Conservation (phyloP, 139 green algal species). For the Chlorella sp. region DNA sequence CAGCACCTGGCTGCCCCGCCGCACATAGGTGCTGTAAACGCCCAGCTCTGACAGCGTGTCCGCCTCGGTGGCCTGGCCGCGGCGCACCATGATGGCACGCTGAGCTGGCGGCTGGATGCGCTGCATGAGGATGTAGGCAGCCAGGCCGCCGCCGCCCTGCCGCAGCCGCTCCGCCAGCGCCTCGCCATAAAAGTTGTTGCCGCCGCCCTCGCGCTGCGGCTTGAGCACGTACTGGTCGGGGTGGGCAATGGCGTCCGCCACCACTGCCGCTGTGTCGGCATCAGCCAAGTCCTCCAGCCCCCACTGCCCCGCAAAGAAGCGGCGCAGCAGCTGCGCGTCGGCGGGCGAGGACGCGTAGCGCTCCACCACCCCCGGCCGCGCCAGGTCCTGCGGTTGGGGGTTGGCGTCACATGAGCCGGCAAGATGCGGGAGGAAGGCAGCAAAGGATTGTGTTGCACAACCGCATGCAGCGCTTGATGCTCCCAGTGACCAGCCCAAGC, state of each 20-base stretch:
- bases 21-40: slow-evolving; percentile 83
- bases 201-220: slow-evolving; percentile 93
- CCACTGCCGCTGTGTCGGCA: slow-evolving; percentile 47
- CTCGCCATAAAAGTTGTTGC: slow-evolving; percentile 96
- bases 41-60: slow-evolving; percentile 95
- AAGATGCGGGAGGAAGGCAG: not conserved
- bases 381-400: slow-evolving; percentile 61
- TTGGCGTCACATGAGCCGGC: no score
- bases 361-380: slow-evolving; percentile 69
- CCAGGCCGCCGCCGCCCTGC: slow-evolving; percentile 55
- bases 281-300: slow-evolving; percentile 77
- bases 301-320: slow-evolving; percentile 94
- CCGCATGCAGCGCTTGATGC: no score
- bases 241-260: slow-evolving; percentile 68
- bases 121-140: slow-evolving; percentile 97
- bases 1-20: slow-evolving; percentile 62
- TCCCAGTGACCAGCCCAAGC: no score
- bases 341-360: slow-evolving; percentile 50
- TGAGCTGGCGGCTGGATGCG: slow-evolving; percentile 83
- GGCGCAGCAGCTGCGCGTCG: slow-evolving; percentile 61
- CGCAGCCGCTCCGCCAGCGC: slow-evolving; percentile 63
- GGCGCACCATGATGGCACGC: slow-evolving; percentile 65
- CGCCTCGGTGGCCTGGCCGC: slow-evolving; percentile 59
- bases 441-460: no score
- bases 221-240: slow-evolving; percentile 93